Base-by-base conservation (phyloP, 139 green algal genomes). In the Ettlia oleoabundans region DNA sequence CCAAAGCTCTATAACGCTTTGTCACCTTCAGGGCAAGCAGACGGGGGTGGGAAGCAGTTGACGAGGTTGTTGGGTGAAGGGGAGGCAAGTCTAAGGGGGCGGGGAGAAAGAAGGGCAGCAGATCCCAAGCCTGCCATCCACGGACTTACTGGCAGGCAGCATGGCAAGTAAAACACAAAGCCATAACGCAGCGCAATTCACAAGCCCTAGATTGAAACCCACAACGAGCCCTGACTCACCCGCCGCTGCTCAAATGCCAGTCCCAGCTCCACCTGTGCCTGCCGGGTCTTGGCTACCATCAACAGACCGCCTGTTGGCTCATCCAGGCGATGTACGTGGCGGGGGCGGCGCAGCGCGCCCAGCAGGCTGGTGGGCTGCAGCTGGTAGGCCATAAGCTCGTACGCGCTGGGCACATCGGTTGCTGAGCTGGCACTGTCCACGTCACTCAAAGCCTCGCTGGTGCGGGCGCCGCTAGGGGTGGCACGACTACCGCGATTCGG, bases 321-420 rank as follows among this genome's bases (percentile, higher is more conserved):
- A 78, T 95, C 93, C 51, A 95, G 74, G 2, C 93, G 81, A 81
- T 95, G 92, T 19, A 81, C 89, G 84, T 86, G 77, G 53, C 68
- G 73, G 28, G 86, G 82, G 18, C 83, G 61, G 41, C 73, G 83
- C 55, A 90, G 73, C 9, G 78, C 76, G 24, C 83, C 82, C 19
- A 64, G 26, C 61, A 38, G 28, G 6, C 41, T 24, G 7, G 47
- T 58, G 2, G 65, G 71, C 28, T 30, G 7, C 63, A 87, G 61
- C 55, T 26, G 26, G 55, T 47, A 41, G 1, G 72, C 68, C 52
- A 89, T 63, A 28, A 53, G 69, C 35, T 47, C 28, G 18, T 62
- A 66, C 2, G 81, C 51, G 42, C 75, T 62, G 21, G 77, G 65
- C 1, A 33, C 53, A 0, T 8, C n/a, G n/a, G n/a, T n/a, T n/a